phyloP scores from a whole-genome alignment of 768 basidiomycete species.

The Sarcodon sp. region DNA sequence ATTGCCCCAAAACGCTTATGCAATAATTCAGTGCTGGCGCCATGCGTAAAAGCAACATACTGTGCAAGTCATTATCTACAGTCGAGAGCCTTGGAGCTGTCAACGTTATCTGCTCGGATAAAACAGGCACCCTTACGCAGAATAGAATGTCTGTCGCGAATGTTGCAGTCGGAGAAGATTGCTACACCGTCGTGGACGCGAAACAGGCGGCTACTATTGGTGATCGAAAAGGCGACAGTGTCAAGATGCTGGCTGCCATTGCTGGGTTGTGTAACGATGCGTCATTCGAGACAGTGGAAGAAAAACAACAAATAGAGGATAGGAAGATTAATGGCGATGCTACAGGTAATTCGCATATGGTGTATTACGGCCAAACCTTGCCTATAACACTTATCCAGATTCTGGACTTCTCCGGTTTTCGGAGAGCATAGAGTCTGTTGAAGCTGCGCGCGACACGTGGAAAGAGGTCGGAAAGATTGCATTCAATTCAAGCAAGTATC shows the following conservation, averaged over 20 bases:
- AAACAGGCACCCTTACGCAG: conserved; percentile 45
- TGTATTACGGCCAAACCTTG: not conserved
- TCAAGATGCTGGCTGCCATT: conserved; percentile 20
- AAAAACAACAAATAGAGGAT: conserved; percentile 14
- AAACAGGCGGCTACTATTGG: not conserved
- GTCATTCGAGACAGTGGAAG: conserved; percentile 18
- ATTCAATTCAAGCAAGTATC: conserved; percentile 22
- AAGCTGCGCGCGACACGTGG: conserved; percentile 4
- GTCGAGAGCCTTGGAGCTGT: conserved; percentile 59
- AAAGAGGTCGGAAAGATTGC: conserved; percentile 16
- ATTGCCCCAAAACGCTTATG: too few species aligned
- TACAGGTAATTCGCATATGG: conserved; percentile 23
- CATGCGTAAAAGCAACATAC: conserved; percentile 37
- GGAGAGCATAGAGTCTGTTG: conserved; percentile 13
- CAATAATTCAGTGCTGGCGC: conserved; percentile 20
- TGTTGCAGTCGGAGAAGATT: too few species aligned
- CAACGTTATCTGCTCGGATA: conserved; percentile 40
- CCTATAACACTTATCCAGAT: conserved; percentile 17
- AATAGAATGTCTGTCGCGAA: too few species aligned
- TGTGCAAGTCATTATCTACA: conserved; percentile 44
- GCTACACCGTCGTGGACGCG: not conserved
- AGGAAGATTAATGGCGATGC: conserved; percentile 36
- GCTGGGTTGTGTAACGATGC: conserved; percentile 42
- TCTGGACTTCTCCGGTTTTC: conserved; percentile 42
- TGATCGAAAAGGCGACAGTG: conserved; percentile 3